phyloP scores from a whole-genome alignment of 2,329 filamentous ascomycete genomes.

The Gaeumannomyces tritici region DNA sequence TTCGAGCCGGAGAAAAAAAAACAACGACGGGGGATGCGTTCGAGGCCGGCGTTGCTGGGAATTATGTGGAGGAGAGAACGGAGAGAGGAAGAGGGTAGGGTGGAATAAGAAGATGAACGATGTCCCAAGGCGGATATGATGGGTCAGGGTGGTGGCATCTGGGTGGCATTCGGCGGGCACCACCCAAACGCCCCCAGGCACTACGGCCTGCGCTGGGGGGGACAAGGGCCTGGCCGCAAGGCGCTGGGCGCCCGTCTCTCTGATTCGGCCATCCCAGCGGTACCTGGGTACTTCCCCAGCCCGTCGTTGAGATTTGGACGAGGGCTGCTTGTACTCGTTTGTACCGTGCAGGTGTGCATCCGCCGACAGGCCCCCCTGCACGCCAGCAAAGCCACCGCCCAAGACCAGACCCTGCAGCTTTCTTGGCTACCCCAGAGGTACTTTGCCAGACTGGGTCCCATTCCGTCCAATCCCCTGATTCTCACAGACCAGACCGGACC shows the following conservation, averaged over 20 bases:
- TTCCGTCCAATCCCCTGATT: neutral
- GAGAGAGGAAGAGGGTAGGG: conserved; percentile 1
- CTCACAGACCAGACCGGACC: neutral
- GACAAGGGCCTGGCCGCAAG: conserved; percentile 5
- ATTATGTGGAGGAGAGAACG: conserved; percentile 1
- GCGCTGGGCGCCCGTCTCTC: conserved; percentile 1
- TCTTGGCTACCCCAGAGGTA: conserved; percentile 2
- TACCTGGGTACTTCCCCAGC: neutral
- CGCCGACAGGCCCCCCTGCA: conserved; percentile 17
- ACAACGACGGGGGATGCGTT: neutral
- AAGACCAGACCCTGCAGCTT: conserved; percentile 3
- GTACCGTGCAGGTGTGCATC: neutral
- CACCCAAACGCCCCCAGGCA: neutral
- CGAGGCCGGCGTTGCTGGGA: neutral
- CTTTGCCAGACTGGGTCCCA: neutral
- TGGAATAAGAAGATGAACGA: conserved; percentile 3
- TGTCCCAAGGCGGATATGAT: conserved; percentile 6
- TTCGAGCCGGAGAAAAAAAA: neutral
- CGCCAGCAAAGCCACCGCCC: conserved; percentile 19
- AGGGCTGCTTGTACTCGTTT: neutral
- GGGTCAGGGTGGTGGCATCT: conserved; percentile 2
- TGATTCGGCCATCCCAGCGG: conserved; percentile 6
- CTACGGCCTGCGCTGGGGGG: neutral
- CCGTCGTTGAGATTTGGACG: neutral
- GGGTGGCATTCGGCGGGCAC: neutral